Evolutionary conservation across 2,329 filamentous ascomycete species (phyloP), one percentile per base, ranked within the genome.

Genomic region (Alternaria longipes): DNA sequence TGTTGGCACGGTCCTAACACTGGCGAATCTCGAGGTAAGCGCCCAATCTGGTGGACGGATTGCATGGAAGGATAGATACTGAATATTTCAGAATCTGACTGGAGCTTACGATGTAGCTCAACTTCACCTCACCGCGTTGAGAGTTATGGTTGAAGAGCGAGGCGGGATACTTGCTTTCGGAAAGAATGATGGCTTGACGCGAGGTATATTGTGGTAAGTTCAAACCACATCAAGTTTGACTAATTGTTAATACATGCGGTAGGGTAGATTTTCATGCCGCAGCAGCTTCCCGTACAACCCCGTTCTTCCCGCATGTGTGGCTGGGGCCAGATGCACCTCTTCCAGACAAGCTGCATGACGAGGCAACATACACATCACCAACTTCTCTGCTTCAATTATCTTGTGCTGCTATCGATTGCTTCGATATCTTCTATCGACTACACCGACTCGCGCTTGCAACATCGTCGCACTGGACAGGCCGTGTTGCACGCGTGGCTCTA

Each of bases 201-300:
- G 66, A 47, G 72, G 71, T 3, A 69, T 74, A 3, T 53, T 67
- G 20, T 74, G 68, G 68, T 74, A 47, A 24, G 68, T 22, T 28
- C n/a, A 28, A 2, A 18, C 32, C 8, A 12, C 40, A 4, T 3
- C 14, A 18, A 14, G 6, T 12, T 3, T 36, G 14, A n/a, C 9
- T 18, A 8, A 1, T 8, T 28, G 18, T 45, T 60, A 6, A 59
- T 7, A 1, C 4, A 12, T 4, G 8, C n/a, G 8, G 18, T 18
- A 73, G 72, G 72, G 63, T 72, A 32, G 72, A 74, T 56, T 71
- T 73, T 44, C 72, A 74, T 52, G 62, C 58, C 3, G 62, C 72
- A 41, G 53, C 65, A 12, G 70, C 61, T 14, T 70, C 67, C 28
- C 72, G 65, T 12, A 65, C 61, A 2, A 49, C 61, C 2, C 69